A percentile compares a stretch with the other conserved stretches of the same genome.
phyloP scores from a whole-genome alignment of 176 grass and related monocot species.

The Phyllostachys edulis region DNA sequence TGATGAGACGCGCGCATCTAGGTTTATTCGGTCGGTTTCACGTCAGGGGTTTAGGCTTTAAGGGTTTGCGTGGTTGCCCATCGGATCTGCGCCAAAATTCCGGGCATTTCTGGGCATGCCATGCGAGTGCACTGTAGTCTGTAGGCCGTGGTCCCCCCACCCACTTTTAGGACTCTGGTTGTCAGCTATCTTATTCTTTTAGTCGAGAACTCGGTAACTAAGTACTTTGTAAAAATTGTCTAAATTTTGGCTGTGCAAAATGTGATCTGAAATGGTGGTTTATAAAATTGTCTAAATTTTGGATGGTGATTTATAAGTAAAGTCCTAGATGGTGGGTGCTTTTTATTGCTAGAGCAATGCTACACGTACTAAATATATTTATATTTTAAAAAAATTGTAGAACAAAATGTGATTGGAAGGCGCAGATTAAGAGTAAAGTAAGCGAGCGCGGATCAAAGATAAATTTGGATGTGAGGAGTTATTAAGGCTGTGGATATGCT shows the following conservation, averaged over 20 bases:
- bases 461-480: not conserved
- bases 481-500: not conserved
- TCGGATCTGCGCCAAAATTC: conserved; percentile 23
- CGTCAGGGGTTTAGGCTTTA: not conserved
- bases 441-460: not conserved
- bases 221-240: not conserved
- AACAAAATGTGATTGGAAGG: not conserved
- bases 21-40: not conserved
- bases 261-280: not conserved
- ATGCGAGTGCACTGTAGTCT: not conserved
- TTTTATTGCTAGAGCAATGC: not conserved
- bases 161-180: not conserved
- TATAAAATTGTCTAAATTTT: not conserved
- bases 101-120: not conserved
- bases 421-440: not conserved
- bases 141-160: not conserved
- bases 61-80: not conserved
- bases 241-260: not conserved
- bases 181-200: not conserved
- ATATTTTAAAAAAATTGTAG: not conserved
- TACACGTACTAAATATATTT: not conserved
- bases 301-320: not conserved
- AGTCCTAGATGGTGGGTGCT: not conserved
- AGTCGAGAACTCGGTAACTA: not conserved
- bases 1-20: conserved; percentile 3